phyloP scores from a whole-genome alignment of 768 basidiomycete species.

The Lanmaoa pseudosensibilis region DNA sequence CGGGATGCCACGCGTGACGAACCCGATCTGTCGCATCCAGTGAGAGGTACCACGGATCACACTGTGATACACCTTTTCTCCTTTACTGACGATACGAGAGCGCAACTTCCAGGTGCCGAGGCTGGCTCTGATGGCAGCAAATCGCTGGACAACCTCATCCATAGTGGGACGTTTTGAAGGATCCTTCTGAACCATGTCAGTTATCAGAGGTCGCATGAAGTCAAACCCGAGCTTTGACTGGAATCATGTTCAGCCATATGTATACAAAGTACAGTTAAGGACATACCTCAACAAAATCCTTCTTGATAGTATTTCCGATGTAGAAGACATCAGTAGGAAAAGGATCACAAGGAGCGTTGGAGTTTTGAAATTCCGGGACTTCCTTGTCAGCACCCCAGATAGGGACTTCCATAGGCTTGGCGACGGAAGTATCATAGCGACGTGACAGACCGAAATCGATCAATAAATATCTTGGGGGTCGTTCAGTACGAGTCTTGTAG shows the following conservation, averaged over 20 bases:
- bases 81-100: constrained; percentile 22
- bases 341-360: constrained; percentile 30
- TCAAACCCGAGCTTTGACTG: constrained; percentile 15
- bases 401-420: constrained; percentile 27
- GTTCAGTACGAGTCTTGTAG: constrained; percentile 2
- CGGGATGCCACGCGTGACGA: constrained; percentile 16
- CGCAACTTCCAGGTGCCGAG: constrained; percentile 30
- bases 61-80: neutral
- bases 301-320: constrained; percentile 39
- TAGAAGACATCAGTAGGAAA: constrained; percentile 47
- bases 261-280: neutral
- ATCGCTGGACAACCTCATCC: constrained; percentile 35
- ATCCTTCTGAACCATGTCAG: constrained; percentile 40
- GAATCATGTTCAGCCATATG: neutral
- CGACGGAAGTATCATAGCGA: constrained; percentile 26
- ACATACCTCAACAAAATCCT: constrained; percentile 33
- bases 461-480: constrained; percentile 20
- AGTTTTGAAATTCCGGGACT: constrained; percentile 38
- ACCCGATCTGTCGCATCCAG: constrained; percentile 27
- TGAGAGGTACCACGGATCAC: constrained; percentile 14
- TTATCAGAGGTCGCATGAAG: constrained; percentile 36
- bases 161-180: constrained; percentile 40
- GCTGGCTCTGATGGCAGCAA: constrained; percentile 19
- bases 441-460: constrained; percentile 28
- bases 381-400: constrained; percentile 43